Evolutionary conservation across 2,329 filamentous ascomycete species (phyloP), one percentile per base, ranked within the genome.

Genomic region (Delphinella strobiligena): DNA sequence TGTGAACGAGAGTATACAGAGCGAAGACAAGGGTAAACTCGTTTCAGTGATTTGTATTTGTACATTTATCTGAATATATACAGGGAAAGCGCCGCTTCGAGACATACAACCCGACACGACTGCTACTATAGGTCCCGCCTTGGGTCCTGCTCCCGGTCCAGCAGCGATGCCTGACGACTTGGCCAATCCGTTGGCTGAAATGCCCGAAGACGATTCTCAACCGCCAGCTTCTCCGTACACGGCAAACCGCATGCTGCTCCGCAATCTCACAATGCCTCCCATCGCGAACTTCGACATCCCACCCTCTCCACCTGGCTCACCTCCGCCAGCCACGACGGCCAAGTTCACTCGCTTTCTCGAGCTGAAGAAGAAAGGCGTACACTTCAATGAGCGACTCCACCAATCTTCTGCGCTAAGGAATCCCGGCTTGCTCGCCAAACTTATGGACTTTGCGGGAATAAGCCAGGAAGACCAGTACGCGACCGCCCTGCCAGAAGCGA

Each of bases 351-450:
- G 77, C 43, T 89, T 91, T 48, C 71, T 89, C 1, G 68, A 75
- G 34, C 69, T 89, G n/a, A 91, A 91, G 62, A 77, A 75, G 52
- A 75, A 80, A 46, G 79, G 79, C 4, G 68, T 78, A 12, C 84
- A 91, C 60, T 89, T 89, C 67, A 88, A 91, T 56, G 68, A 76
- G 50, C 78, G 81, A 45, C 65, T 91, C 7, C 74, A 80, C 27
- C 69, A 71, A 42, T 82, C 79, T 0, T 61, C 72, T 1, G 75
- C 80, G 5, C 63, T 88, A 43, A 73, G 74, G 37, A 89, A 89
- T 53, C 84, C 84, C 2, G 74, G 72, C 31, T 63, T 88, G 38
- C 73, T 77, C 59, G 75, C 81, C 46, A 86, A 83, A 60, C 66
- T 89, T 40, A 69, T 86, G 63, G 69, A 67, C 17, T 88, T 85